Evolutionary conservation across 1,139 yeast genomes (phyloP), one percentile per base, ranked within the genome.

Genomic region (Candida sp.): DNA sequence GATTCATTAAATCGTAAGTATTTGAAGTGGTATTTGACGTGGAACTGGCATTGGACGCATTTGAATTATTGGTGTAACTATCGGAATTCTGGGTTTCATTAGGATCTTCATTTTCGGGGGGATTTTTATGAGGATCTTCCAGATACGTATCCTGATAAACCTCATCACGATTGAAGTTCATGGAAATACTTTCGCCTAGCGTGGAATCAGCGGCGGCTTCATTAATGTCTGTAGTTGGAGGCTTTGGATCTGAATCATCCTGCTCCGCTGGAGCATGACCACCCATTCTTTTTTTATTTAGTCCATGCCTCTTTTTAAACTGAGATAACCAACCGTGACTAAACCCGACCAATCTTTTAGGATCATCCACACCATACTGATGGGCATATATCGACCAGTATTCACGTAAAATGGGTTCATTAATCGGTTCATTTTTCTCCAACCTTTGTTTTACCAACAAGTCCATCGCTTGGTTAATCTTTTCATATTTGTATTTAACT

Each of bases 321-420:
- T 77, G 83, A 21, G 77, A 66, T 37, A 80, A 60, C 85, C 85
- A 80, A 5, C 85, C 85, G 57, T 80, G 84, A 50, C 81, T 75
- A 52, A 78, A 80, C 19, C 74, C 69, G 35, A 68, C 72, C 44
- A 76, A 58, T 42, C 85, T 58, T 54, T 80, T 80, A 3, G 85
- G 84, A 51, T 80, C 82, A 21, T 74, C 80, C 2, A 80, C 83
- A 2, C 84, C 85, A 52, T 60, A 77, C 54, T 75, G 71, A 47
- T 74, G 76, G 4, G 84, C 84, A 52, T 69, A 77, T 21, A 70
- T 62, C 5, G 75, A 66, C 85, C 85, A 80, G 54, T 77, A 75
- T 44, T 77, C 80, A 35, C 84, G 61, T 36, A 80, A 58, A 5
- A 78, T 64, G 1, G 83, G 82, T 53, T 80, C 84, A 35, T 73